These are phyloP conservation scores for Bretziella fagacearum DNA, from an alignment of 2,329 filamentous ascomycete species.

Conservation along the genomic window DNA sequence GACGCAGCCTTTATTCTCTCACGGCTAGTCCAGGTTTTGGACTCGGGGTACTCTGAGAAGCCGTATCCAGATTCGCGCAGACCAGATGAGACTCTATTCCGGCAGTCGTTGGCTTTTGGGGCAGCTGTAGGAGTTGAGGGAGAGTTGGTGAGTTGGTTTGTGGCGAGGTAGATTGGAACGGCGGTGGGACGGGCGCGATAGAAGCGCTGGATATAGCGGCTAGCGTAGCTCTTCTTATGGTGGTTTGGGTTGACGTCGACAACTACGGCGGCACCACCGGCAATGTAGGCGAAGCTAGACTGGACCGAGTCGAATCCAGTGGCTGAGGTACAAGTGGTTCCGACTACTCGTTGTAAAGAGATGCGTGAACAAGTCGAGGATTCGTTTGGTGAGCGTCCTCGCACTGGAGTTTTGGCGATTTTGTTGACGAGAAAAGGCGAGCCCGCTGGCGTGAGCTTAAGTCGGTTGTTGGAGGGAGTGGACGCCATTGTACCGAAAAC, in stretches of 20 bases:
- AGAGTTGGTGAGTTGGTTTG: slow-evolving; percentile 33
- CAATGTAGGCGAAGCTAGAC: slow-evolving; percentile 73
- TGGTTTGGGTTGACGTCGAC: slow-evolving; percentile 56
- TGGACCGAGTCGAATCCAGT: slow-evolving; percentile 73
- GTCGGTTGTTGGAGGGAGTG: slow-evolving; percentile 38
- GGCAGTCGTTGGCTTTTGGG: slow-evolving; percentile 46
- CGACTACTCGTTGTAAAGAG: slow-evolving; percentile 69
- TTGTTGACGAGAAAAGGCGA: slow-evolving; percentile 45
- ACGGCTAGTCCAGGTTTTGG: slow-evolving; percentile 69
- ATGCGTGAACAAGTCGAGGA: slow-evolving; percentile 39
- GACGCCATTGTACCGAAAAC: slow-evolving; percentile 34
- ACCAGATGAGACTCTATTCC: slow-evolving; percentile 34
- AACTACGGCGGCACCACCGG: slow-evolving; percentile 84
- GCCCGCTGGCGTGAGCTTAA: slow-evolving; percentile 59
- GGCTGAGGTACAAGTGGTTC: slow-evolving; percentile 70
- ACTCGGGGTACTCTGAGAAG: slow-evolving; percentile 42
- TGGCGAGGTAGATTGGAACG: slow-evolving; percentile 43
- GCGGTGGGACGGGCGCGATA: slow-evolving; percentile 73
- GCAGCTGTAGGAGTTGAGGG: slow-evolving; percentile 36
- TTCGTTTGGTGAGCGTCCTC: slow-evolving; percentile 31
- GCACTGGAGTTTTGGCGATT: slow-evolving; percentile 44
- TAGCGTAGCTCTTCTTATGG: slow-evolving; percentile 9
- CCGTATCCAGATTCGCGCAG: slow-evolving; percentile 33
- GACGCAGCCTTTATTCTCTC: slow-evolving; percentile 91
- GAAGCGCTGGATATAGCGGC: slow-evolving; percentile 58